Conservation (phyloP, 2,329 filamentous ascomycete genomes). For the Colletotrichum paranaense region DNA sequence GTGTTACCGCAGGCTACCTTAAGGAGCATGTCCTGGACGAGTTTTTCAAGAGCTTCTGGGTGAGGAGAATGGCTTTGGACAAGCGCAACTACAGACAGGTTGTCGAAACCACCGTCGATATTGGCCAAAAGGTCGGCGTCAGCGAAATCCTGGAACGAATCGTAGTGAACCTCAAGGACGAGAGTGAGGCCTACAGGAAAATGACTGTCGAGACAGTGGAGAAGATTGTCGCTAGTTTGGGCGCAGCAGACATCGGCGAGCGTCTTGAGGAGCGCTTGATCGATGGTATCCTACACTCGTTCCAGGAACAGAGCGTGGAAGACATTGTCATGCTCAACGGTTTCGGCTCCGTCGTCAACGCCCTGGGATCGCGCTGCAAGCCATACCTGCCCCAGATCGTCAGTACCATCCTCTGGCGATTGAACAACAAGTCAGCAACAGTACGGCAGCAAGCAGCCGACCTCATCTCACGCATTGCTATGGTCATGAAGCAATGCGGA, state of each 20-base stretch:
- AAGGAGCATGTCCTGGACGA: slow-evolving; percentile 96
- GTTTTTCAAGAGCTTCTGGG: slow-evolving; percentile 99
- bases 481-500: slow-evolving; percentile 99
- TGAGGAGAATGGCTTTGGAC: slow-evolving; percentile 94
- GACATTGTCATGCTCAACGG: slow-evolving; percentile 97
- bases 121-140: slow-evolving; percentile 97
- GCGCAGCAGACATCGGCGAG: slow-evolving; percentile 93
- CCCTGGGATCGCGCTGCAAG: slow-evolving; percentile 92
- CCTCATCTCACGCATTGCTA: slow-evolving; percentile 94
- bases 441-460: slow-evolving; percentile 97
- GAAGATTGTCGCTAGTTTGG: slow-evolving; percentile 92
- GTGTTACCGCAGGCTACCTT: slow-evolving; percentile 93
- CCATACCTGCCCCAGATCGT: slow-evolving; percentile 97
- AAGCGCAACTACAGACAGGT: slow-evolving; percentile 98
- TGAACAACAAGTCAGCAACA: slow-evolving; percentile 98
- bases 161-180: slow-evolving; percentile 96
- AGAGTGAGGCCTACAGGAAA: slow-evolving; percentile 97
- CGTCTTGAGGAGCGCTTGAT: slow-evolving; percentile 93
- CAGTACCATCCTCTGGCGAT: slow-evolving; percentile 92
- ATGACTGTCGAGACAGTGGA: slow-evolving; percentile 99
- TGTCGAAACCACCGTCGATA: slow-evolving; percentile 96
- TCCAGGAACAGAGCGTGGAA: slow-evolving; percentile 98
- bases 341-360: slow-evolving; percentile 97
- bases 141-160: slow-evolving; percentile 94
- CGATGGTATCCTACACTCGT: slow-evolving; percentile 93